Evolutionary conservation across 116 monocot species (phyloP).

Genomic region (Phalaenopsis hybrid): DNA sequence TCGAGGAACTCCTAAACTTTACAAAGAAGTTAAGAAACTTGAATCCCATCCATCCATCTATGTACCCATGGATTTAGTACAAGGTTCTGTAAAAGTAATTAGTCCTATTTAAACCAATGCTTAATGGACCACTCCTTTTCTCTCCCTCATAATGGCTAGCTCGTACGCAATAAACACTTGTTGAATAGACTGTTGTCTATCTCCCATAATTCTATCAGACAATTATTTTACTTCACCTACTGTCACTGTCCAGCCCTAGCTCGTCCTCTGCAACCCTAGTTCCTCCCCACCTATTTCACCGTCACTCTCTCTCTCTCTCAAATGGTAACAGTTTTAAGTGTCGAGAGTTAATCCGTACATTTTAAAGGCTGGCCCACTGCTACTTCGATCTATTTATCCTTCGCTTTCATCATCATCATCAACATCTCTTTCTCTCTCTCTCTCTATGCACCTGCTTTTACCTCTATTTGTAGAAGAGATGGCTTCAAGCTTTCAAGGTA

Average conservation of each 20-base stretch:
- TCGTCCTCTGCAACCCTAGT: background rate
- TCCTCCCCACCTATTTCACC: background rate
- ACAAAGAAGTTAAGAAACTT: too few relatives aligned
- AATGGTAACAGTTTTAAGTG: background rate
- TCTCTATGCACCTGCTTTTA: background rate
- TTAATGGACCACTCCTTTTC: too few relatives aligned
- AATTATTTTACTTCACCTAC: background rate
- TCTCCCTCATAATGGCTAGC: too few relatives aligned
- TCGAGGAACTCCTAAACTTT: too few relatives aligned
- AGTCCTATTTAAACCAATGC: too few relatives aligned
- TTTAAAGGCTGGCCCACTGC: too few relatives aligned
- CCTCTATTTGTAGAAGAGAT: background rate
- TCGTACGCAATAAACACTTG: background rate
- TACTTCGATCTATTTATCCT: too few relatives aligned
- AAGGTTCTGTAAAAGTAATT: too few relatives aligned
- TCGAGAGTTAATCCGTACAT: background rate
- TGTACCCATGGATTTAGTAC: too few relatives aligned
- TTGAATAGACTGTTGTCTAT: background rate
- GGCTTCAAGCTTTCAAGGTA: background rate
- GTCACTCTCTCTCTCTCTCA: conserved; percentile 7
- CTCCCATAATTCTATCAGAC: background rate
- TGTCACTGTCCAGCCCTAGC: background rate
- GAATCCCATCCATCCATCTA: too few relatives aligned
- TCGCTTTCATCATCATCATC: too few relatives aligned
- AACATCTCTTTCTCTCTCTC: background rate